A percentile compares a stretch with the other conserved stretches of the same genome.
These are phyloP conservation scores for Fusarium kyushuense DNA, from an alignment of 2,329 filamentous ascomycete genomes.

Conservation along the genomic window DNA sequence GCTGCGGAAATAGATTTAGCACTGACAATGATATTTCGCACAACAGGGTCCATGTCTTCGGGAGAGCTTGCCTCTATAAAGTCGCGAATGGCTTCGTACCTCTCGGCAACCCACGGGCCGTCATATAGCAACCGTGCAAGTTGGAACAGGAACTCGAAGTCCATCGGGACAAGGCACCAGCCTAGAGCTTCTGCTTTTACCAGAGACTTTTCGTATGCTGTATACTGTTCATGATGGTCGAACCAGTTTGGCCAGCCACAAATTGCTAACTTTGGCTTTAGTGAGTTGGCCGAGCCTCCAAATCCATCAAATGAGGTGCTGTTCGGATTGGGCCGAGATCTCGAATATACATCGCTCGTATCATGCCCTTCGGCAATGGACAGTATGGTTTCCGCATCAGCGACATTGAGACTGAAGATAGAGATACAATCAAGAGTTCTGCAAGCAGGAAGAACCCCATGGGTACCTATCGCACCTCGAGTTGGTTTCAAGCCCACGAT, in stretches of 20 bases:
- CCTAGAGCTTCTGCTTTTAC: slow-evolving; percentile 54
- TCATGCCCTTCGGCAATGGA: slow-evolving; percentile 63
- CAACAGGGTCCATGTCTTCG: slow-evolving; percentile 53
- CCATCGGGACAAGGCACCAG: slow-evolving; percentile 57
- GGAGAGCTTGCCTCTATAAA: slow-evolving; percentile 55
- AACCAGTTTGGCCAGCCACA: slow-evolving; percentile 59
- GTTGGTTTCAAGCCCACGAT: slow-evolving; percentile 65
- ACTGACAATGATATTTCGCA: slow-evolving; percentile 54
- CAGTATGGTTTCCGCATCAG: slow-evolving; percentile 64
- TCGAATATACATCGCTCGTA: slow-evolving; percentile 63
- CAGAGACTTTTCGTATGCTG: slow-evolving; percentile 59
- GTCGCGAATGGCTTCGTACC: slow-evolving; percentile 63
- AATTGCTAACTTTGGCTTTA: slow-evolving; percentile 52
- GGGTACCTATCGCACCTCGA: slow-evolving; percentile 63
- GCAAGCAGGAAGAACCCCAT: slow-evolving; percentile 67
- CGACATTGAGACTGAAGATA: slow-evolving; percentile 62
- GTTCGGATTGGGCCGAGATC: slow-evolving; percentile 47
- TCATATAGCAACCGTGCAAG: slow-evolving; percentile 68
- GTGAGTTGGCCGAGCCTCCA: slow-evolving; percentile 38
- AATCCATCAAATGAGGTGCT: slow-evolving; percentile 42
- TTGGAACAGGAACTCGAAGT: slow-evolving; percentile 64
- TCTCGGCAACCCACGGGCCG: slow-evolving; percentile 68
- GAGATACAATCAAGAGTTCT: slow-evolving; percentile 69
- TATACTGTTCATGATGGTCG: slow-evolving; percentile 52
- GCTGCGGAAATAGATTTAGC: slow-evolving; percentile 57